Evolutionary conservation across 2,329 filamentous ascomycete genomes (phyloP), one percentile per base, ranked within the genome.

Genomic region (Penicillium palitans): DNA sequence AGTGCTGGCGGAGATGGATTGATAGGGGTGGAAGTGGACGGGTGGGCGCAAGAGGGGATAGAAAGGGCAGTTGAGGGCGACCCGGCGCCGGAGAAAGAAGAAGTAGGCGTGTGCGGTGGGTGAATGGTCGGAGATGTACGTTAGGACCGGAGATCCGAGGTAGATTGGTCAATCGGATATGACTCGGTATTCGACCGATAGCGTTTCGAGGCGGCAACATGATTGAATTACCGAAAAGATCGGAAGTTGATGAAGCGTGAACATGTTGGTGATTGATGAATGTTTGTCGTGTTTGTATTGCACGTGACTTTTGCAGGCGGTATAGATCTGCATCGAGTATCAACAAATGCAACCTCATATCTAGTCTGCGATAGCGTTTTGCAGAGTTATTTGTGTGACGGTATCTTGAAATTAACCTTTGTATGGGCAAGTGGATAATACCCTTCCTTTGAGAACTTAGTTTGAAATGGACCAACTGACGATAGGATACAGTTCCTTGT

Each of bases 31-130:
- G 55, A 73, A 83, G 57, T 76, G 78, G 60, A 58, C 72, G 65
- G 64, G 70, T 67, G 60, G 78, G 74, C 27, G 82, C 76, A 8
- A 83, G 78, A 61, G 83, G 81, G 63, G 86, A 82, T 50, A 90
- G 83, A 75, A 90, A 90, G 35, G 84, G 84, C 33, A 88, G 77
- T 70, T 88, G 85, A 41, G 87, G 87, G 31, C 87, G 84, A 49
- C 79, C 75, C 49, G 75, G 70, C n/a, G 77, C 72, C 52, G 76
- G 70, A 44, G 82, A 76, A 64, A 86, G 70, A 60, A 85, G 77
- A 52, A 82, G 79, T 48, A 83, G 79, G 42, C 78, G 79, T 37
- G 80, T 77, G 65, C 81, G 83, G 61, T 83, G 81, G 17, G 85
- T 87, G 73, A 89, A 88, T 37, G 78, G 79, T 46, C 85, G 83